Evolutionary conservation across 2,329 filamentous ascomycete species (phyloP), one percentile per base, ranked within the genome.

Genomic region (Chaetomiaceae sp.): DNA sequence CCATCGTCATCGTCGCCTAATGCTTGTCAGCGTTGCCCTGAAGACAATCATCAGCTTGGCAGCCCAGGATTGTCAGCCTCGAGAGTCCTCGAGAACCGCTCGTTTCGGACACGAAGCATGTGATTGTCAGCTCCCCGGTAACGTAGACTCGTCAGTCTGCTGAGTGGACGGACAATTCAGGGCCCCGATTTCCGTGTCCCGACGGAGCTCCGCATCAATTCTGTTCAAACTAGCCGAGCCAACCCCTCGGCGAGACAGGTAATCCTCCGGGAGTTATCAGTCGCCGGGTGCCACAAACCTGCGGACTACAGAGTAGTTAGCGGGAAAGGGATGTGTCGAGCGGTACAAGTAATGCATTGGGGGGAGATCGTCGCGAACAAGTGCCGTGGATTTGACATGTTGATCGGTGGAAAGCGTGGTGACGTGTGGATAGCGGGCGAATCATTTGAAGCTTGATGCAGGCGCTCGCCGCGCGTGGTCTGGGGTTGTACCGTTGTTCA

Each of bases 321-420:
- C n/a, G n/a, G 40, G 20, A 27, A 39, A 46, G 19, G n/a, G 20
- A 22, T 30, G 26, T 37, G 24, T 34, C 38, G 40, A 26, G 43
- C 49, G 42, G 51, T n/a, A n/a, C n/a, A n/a, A n/a, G n/a, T 36
- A 54, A 47, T 45, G 49, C 44, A 46, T 43, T 45, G 49, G 44
- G n/a, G n/a, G n/a, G 49, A 51, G 51, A 51, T 54, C 49, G 51
- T 41, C 49, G 43, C 35, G 38, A n/a, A 19, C 44, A 48, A 51
- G 42, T 51, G 48, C 48, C 50, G 50, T 45, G 41, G 38, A 47
- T 48, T 48, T 47, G 35, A 38, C 38, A 29, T 48, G 38, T 38
- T 53, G 42, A 50, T 50, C 45, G 37, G 22, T 38, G 38, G 36
- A 45, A 38, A 42, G 30, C 42, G 45, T 19, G 36, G 32, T 29